These are phyloP conservation scores for Alectoria sarmentosa DNA, from an alignment of 495 filamentous ascomycete genomes.

Conservation along the genomic window DNA sequence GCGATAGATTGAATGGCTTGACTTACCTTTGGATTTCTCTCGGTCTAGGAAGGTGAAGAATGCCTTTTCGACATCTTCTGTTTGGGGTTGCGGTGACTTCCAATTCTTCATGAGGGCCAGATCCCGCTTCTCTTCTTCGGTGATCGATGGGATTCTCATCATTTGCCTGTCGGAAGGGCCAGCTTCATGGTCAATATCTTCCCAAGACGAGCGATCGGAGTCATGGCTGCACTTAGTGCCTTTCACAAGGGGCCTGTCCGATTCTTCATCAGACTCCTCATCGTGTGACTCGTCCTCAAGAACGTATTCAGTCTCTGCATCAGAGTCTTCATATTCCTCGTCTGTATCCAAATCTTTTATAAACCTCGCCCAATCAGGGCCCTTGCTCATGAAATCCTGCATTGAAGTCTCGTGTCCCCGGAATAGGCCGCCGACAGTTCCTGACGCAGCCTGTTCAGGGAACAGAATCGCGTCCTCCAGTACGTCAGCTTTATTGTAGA, in stretches of 20 bases:
- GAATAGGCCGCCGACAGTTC: constrained; percentile 31
- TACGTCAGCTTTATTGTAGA: constrained; percentile 41
- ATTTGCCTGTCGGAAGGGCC: neutral
- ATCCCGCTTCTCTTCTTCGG: constrained; percentile 14
- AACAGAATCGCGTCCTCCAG: constrained; percentile 43
- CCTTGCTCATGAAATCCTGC: constrained; percentile 29
- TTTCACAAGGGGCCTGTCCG: neutral
- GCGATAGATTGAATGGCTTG: neutral
- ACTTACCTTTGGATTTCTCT: constrained; percentile 32
- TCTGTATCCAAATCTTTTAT: constrained; percentile 26
- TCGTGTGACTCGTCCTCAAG: constrained; percentile 22
- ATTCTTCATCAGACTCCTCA: constrained; percentile 15
- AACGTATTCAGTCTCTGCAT: constrained; percentile 22
- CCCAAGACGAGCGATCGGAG: neutral
- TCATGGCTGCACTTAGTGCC: neutral
- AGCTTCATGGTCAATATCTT: neutral
- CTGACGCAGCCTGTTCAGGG: constrained; percentile 32
- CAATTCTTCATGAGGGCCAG: constrained; percentile 11
- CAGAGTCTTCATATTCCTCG: constrained; percentile 10
- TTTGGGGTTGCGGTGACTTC: constrained; percentile 7
- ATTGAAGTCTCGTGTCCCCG: constrained; percentile 35
- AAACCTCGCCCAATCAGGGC: constrained; percentile 28
- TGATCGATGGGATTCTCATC: neutral
- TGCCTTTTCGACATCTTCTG: constrained; percentile 15
- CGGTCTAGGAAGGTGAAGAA: constrained; percentile 30